phyloP scores from a whole-genome alignment of 1,284 basidiomycete species.

The Malassezia dermatis region DNA sequence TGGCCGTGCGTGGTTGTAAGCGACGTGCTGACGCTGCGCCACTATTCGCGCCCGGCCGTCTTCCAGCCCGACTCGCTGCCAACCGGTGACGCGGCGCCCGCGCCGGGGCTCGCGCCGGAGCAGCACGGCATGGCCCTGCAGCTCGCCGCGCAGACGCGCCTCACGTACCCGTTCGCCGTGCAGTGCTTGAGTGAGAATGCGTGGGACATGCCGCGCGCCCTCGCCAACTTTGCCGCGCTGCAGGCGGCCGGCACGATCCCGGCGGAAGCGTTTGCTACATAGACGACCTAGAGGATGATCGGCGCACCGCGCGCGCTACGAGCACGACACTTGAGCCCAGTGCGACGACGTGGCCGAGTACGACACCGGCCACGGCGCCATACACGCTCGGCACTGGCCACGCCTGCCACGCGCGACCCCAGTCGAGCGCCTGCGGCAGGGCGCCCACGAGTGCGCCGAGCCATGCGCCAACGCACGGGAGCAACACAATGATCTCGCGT shows the following conservation, averaged over 20 bases:
- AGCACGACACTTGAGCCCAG: background rate
- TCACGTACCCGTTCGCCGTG: constrained; percentile 48
- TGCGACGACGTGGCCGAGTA: constrained; percentile 4
- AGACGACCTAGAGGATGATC: background rate
- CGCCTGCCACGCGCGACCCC: constrained; percentile 15
- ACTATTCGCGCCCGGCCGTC: constrained; percentile 68
- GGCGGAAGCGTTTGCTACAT: constrained; percentile 24
- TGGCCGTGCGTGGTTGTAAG: constrained; percentile 86
- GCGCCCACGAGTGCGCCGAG: constrained; percentile 1
- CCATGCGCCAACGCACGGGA: constrained; percentile 1
- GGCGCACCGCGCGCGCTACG: background rate
- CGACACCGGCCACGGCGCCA: constrained; percentile 1
- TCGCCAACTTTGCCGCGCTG: constrained; percentile 34
- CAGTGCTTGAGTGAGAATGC: constrained; percentile 48
- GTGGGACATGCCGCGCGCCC: constrained; percentile 45
- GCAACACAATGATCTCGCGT: constrained; percentile 7
- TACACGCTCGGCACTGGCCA: constrained; percentile 16
- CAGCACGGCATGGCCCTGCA: constrained; percentile 47
- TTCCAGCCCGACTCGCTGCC: constrained; percentile 49
- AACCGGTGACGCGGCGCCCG: constrained; percentile 23
- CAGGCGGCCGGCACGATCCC: constrained; percentile 28
- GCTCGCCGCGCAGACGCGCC: constrained; percentile 41
- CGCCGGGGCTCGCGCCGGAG: constrained; percentile 28
- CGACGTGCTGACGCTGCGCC: constrained; percentile 72
- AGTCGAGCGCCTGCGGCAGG: constrained; percentile 10